Base-by-base conservation (phyloP, 2,329 filamentous ascomycete species). In the Calycina marina region DNA sequence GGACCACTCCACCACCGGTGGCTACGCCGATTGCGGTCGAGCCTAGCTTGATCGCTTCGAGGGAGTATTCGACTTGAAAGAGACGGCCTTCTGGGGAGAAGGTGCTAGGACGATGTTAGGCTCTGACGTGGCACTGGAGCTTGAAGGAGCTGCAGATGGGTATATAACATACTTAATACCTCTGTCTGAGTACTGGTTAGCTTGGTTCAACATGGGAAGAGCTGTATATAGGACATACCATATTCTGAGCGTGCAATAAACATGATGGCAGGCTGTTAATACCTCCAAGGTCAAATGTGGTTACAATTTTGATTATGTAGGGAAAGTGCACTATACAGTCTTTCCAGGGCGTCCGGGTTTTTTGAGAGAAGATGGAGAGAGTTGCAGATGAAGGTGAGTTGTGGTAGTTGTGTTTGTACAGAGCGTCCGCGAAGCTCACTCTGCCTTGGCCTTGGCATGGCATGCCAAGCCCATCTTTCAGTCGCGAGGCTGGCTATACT, bases 171-270 rank as follows among this genome's bases (percentile, higher is more conserved):
- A 90, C 82, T 94, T 96, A 74, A 96, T 94, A 54, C 88, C 88
- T 62, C 88, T 85, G 68, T 96, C 86, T 94, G 48, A 35, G 33
- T 45, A 56, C 60, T 54, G 61, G 56, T 53, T 47, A 52, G 40
- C 47, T 47, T 42, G 34, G 37, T 31, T 32, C 42, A 36, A 9
- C 20, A 22, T 22, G n/a, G n/a, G 20, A 47, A 13, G 30, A 42
- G 35, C 40, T 41, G n/a, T 27, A 34, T 10, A 9, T 22, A 26
- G 24, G 14, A 49, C 78, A 67, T 71, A 90, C 88, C 90, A 68
- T 98, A 98, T 88, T 98, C 90, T 58, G 88, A 96, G 67, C 90
- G 83, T 72, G 90, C 86, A 73, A 98, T 96, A 74, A 98, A 98
- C 90, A 93, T 93, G 52, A 65, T 84, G 71, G 56, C 24, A 34